These are phyloP conservation scores for Sapria himalayana DNA, from an alignment of 345 rosid species.

Conservation along the genomic window DNA sequence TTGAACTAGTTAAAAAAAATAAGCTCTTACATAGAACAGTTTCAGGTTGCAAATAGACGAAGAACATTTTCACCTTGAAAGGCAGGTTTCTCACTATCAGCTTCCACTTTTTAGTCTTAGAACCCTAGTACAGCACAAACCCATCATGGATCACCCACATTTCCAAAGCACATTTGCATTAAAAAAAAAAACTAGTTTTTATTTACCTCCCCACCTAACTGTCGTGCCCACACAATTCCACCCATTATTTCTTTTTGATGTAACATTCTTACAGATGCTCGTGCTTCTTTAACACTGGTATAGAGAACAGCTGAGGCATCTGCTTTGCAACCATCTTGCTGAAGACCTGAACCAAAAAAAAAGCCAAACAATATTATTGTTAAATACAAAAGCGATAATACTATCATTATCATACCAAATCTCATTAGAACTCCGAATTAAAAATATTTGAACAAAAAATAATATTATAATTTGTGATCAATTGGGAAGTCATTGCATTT, in stretches of 20 bases:
- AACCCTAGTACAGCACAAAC: conserved; percentile 41
- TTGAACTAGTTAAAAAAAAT: conserved; percentile 6
- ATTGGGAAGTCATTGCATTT: no score
- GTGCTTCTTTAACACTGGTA: conserved; percentile 61
- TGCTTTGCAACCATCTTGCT: conserved; percentile 74
- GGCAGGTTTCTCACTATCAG: conserved; percentile 77
- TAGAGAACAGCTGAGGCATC: conserved; percentile 78
- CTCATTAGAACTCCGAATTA: no score
- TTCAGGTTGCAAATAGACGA: conserved; percentile 3
- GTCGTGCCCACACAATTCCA: conserved; percentile 71
- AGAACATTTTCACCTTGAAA: conserved; percentile 36
- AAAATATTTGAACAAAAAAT: no score
- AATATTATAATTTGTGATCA: no score
- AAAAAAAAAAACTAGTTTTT: not conserved
- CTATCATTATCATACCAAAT: no score
- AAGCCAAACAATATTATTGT: not conserved
- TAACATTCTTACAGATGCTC: conserved; percentile 30
- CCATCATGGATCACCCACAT: conserved; percentile 3
- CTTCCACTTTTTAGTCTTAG: conserved; percentile 95
- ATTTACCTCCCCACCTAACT: conserved; percentile 91
- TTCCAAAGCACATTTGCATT: not conserved
- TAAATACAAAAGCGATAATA: not conserved
- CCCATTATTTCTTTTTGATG: conserved; percentile 60
- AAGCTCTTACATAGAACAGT: conserved; percentile 3
- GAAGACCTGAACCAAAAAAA: conserved; percentile 31